Conservation (phyloP, 805 yeast genomes). For the Candida chauliodis region DNA sequence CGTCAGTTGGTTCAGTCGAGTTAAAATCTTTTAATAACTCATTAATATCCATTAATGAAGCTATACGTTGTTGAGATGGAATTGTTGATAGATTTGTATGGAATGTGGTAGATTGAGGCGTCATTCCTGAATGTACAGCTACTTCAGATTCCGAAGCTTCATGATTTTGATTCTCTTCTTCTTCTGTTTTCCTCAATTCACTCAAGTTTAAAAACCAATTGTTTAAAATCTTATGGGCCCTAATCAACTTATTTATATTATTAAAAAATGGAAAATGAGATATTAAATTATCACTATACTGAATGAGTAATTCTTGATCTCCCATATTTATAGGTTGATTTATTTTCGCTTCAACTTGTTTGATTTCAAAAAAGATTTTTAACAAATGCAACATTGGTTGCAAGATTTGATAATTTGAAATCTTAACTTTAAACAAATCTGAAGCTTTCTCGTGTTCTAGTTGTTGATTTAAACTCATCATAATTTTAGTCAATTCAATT, state of each 20-base stretch:
- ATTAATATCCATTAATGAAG: slow-evolving; percentile 5
- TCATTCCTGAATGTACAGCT: neutral
- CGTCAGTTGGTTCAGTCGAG: neutral
- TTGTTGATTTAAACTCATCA: slow-evolving; percentile 6
- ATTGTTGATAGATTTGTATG: neutral
- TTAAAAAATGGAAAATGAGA: slow-evolving; percentile 25
- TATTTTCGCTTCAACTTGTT: slow-evolving; percentile 11
- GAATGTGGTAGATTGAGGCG: neutral
- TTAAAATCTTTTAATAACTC: slow-evolving; percentile 10
- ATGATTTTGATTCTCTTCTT: neutral
- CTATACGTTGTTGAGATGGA: slow-evolving; percentile 5
- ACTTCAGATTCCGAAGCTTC: neutral
- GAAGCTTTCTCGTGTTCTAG: slow-evolving; percentile 7
- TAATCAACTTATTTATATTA: slow-evolving; percentile 25
- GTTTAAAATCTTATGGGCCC: slow-evolving; percentile 18
- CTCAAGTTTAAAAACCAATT: slow-evolving; percentile 22
- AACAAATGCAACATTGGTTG: slow-evolving; percentile 30
- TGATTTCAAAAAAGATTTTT: slow-evolving; percentile 21
- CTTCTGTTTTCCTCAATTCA: slow-evolving; percentile 7
- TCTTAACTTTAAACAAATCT: slow-evolving; percentile 17
- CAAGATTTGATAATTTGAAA: slow-evolving; percentile 29
- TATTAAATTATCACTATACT: slow-evolving; percentile 20
- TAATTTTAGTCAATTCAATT: slow-evolving; percentile 11
- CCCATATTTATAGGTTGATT: slow-evolving; percentile 8
- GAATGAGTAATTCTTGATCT: slow-evolving; percentile 10